These are phyloP conservation scores for Heterobasidion occidentale DNA, from an alignment of 1,284 basidiomycete species.

Conservation along the genomic window DNA sequence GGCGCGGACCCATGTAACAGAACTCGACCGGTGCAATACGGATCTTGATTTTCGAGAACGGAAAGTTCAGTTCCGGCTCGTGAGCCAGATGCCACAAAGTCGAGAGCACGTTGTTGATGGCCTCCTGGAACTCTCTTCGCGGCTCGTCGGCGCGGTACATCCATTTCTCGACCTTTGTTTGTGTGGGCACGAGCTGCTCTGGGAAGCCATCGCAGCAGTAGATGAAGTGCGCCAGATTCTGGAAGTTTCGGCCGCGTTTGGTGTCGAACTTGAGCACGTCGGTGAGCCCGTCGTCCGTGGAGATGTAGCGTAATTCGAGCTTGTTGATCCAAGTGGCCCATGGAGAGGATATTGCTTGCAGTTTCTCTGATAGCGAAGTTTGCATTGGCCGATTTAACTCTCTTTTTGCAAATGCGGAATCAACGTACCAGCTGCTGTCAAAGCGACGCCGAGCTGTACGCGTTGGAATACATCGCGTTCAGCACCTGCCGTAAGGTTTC, in stretches of 20 bases:
- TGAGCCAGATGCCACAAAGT: conserved; percentile 47
- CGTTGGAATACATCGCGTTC: conserved; percentile 73
- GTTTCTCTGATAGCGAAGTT: conserved; percentile 43
- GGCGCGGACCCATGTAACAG: conserved; percentile 54
- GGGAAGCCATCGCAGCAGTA: conserved; percentile 52
- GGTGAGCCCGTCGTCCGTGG: conserved; percentile 43
- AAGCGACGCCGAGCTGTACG: conserved; percentile 65
- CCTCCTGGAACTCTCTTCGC: conserved; percentile 33
- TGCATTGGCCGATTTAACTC: background rate
- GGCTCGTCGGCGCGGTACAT: conserved; percentile 39
- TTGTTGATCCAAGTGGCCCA: conserved; percentile 49
- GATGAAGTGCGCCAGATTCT: conserved; percentile 56
- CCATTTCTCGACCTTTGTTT: conserved; percentile 51
- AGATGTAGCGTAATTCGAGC: conserved; percentile 44
- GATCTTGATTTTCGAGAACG: conserved; percentile 41
- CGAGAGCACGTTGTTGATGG: conserved; percentile 41
- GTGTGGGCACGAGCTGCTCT: conserved; percentile 39
- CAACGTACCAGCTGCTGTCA: conserved; percentile 54
- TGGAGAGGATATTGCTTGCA: conserved; percentile 61
- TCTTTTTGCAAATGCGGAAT: background rate
- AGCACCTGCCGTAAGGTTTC: conserved; percentile 33
- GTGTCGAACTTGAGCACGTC: conserved; percentile 48
- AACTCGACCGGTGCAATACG: conserved; percentile 71
- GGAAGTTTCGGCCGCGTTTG: conserved; percentile 61
- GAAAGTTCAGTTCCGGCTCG: conserved; percentile 25